Conservation (phyloP, 2,329 filamentous ascomycete species). For the Rugonectria rugulosa region DNA sequence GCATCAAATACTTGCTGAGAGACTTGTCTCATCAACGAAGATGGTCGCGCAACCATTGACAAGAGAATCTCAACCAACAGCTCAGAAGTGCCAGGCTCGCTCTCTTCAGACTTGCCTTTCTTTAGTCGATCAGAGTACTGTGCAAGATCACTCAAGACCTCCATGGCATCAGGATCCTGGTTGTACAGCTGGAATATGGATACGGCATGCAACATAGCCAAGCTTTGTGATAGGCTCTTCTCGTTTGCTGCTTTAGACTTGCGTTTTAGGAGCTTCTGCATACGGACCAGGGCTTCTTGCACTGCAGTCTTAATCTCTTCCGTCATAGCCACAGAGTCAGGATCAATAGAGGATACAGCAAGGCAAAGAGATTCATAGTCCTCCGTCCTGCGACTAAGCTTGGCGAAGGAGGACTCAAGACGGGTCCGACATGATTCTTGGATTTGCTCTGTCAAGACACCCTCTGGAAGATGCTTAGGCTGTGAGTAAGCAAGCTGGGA, state of each 20-base stretch:
- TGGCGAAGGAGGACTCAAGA: slow-evolving; percentile 66
- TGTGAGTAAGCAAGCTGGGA: slow-evolving; percentile 63
- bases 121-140: slow-evolving; percentile 75
- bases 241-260: slow-evolving; percentile 45
- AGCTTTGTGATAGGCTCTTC: slow-evolving; percentile 62
- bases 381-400: slow-evolving; percentile 61
- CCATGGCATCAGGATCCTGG: slow-evolving; percentile 84
- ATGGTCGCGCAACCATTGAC: slow-evolving; percentile 87
- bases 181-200: slow-evolving; percentile 90
- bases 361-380: slow-evolving; percentile 62
- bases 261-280: slow-evolving; percentile 60
- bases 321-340: slow-evolving; percentile 61
- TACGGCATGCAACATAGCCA: slow-evolving; percentile 83
- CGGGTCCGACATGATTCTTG: slow-evolving; percentile 62
- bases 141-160: slow-evolving; percentile 82
- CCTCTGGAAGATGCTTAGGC: slow-evolving; percentile 50
- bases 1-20: slow-evolving; percentile 87
- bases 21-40: slow-evolving; percentile 83
- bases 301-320: slow-evolving; percentile 61
- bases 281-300: slow-evolving; percentile 58
- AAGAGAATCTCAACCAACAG: slow-evolving; percentile 86
- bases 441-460: slow-evolving; percentile 58
- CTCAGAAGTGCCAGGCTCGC: slow-evolving; percentile 68
- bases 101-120: slow-evolving; percentile 51
- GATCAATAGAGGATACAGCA: slow-evolving; percentile 62